phyloP scores from a whole-genome alignment of 305 asterid genomes.

The Salvia sclarea region DNA sequence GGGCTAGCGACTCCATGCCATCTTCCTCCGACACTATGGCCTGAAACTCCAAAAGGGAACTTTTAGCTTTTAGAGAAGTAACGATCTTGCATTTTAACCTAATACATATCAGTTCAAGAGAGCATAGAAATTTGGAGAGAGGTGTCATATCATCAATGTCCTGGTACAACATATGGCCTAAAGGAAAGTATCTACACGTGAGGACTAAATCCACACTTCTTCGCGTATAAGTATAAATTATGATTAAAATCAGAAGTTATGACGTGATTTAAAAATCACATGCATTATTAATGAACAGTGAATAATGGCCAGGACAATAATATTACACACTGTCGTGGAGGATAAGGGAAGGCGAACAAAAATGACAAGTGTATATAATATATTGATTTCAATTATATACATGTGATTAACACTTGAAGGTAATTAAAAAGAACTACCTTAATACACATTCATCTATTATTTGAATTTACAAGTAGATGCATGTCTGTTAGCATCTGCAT shows the following conservation, averaged over 20 bases:
- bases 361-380: slow-evolving; percentile 14
- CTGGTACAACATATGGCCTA: background rate
- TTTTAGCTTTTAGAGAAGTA: slow-evolving; percentile 16
- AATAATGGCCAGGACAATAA: background rate
- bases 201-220: background rate
- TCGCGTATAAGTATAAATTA: background rate
- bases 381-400: background rate
- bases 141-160: background rate
- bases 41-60: slow-evolving; percentile 45
- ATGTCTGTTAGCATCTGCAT: background rate
- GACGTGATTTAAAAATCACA: background rate
- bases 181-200: background rate
- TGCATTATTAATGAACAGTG: slow-evolving; percentile 3
- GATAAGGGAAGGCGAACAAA: background rate
- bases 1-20: slow-evolving; percentile 95
- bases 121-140: background rate
- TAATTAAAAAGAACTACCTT: background rate
- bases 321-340: slow-evolving; percentile 19
- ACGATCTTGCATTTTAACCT: background rate
- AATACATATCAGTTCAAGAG: slow-evolving; percentile 5
- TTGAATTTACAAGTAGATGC: background rate
- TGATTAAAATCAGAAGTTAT: background rate
- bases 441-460: background rate
- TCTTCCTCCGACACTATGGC: slow-evolving; percentile 90
- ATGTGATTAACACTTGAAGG: background rate